Evolutionary conservation across 352 stramenopile species (phyloP), one percentile per base, ranked within the genome.

Genomic region (Globisporangium polare): DNA sequence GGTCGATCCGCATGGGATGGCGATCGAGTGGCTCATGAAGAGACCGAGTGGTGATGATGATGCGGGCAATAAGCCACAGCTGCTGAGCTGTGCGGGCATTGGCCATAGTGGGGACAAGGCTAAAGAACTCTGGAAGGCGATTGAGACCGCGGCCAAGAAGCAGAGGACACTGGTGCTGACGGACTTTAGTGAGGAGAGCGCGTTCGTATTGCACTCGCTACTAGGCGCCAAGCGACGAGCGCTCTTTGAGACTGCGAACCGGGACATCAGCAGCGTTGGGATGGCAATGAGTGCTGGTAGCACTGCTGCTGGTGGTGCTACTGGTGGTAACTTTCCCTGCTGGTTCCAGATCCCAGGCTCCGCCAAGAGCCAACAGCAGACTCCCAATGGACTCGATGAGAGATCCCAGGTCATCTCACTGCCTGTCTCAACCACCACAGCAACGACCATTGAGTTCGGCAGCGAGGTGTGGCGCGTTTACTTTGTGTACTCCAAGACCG

Each of bases 1-100:
- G 1, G 71, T 94, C 20, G 82, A 94, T 57, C 82, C 82, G 7
- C 66, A 81, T n/a, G 60, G 68, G 6, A 65, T 91, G 26, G 80
- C 77, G 15, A 70, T 53, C 2, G 62, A 75, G 1, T 92, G 84
- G 84, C 45, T 94, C 17, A n/a, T 46, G 41, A 46, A 20, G 9
- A 77, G 66, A 46, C 68, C 69, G 33, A 69, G 80, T 10, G 41
- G 5, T 4, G 61, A 82, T 5, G 41, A n/a, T 4, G 61, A 83
- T 3, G 45, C 62, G 15, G 29, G 43, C 10, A 46, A 43, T 3
- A 60, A 51, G 22, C 45, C 52, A 0, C 45, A 54, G 18, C 26
- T 53, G 35, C 18, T 67, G 8, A 46, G 35, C 45, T 62, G 53
- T 29, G 47, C 31, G 24, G 62, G 49, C 12, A 24, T 56, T 31